Evolutionary conservation across 139 green algal genomes (phyloP), one percentile per base, ranked within the genome.

Genomic region (Picochlorum sp.): DNA sequence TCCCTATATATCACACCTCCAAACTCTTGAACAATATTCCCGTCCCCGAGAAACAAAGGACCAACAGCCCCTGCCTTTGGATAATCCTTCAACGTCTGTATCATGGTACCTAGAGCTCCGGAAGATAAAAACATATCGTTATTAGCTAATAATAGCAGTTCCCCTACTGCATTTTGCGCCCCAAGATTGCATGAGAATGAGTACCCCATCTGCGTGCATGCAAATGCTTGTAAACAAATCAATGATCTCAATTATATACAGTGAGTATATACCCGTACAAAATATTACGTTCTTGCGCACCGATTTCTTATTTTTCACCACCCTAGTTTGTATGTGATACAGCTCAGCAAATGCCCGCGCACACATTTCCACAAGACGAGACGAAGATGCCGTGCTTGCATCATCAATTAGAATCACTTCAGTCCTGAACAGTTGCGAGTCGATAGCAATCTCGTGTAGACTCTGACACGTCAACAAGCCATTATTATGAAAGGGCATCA

Each of bases 1-100:
- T 71, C 43, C 26, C 33, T 65, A n/a, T 39, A 64, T 33, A 71
- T 47, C 14, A 71, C 25, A 12, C 64, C 64, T 10, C 64, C 64
- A 29, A 45, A 41, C 36, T 71, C 64, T 26, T 59, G 41, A 31
- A 33, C 16, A 8, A 56, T 37, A 22, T 58, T 14, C 7, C 35
- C 20, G 25, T 39, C 16, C 25, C 40, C 40, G n/a, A 70, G 25
- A 60, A 70, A 70, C 28, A 70, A 12, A 22, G 63, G 63, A 24
- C 63, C 63, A 2, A 65, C 63, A 8, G 57, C 10, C 3, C 53
- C 63, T 25, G 29, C 25, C 1, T 37, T 36, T 24, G 50, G 50
- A 16, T 56, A 25, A 18, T 13, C 22, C 5, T 39, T 28, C 5
- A 56, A 25, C 0, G 50, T 56, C 8, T 28, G 22, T 26, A 39